phyloP scores from a whole-genome alignment of 1,139 yeast genomes.

The Yamadazyma sp. region DNA sequence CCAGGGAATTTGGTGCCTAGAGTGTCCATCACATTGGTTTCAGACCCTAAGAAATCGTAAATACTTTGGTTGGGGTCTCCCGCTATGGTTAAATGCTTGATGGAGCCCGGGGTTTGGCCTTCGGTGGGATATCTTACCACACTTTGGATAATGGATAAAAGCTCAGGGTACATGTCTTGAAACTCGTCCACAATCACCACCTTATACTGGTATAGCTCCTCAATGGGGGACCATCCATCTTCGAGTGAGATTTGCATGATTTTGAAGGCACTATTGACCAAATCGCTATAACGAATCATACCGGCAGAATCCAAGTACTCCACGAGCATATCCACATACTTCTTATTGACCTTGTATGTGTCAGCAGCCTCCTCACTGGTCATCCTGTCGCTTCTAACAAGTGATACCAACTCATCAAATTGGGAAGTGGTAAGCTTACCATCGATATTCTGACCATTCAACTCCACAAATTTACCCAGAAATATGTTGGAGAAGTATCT shows the following conservation, averaged over 20 bases:
- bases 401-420: slow-evolving; percentile 33
- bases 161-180: slow-evolving; percentile 65
- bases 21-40: slow-evolving; percentile 29
- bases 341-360: slow-evolving; percentile 22
- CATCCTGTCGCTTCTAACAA: slow-evolving; percentile 31
- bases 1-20: slow-evolving; percentile 27
- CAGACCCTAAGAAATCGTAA: slow-evolving; percentile 63
- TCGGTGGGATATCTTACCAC: slow-evolving; percentile 34
- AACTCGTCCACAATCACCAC: slow-evolving; percentile 69
- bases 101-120: slow-evolving; percentile 12
- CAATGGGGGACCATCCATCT: slow-evolving; percentile 15
- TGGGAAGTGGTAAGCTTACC: slow-evolving; percentile 27
- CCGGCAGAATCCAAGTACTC: slow-evolving; percentile 30
- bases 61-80: slow-evolving; percentile 78
- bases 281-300: slow-evolving; percentile 37
- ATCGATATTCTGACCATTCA: slow-evolving; percentile 23
- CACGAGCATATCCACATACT: slow-evolving; percentile 21
- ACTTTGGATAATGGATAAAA: slow-evolving; percentile 44
- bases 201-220: slow-evolving; percentile 26
- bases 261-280: slow-evolving; percentile 30
- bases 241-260: slow-evolving; percentile 20
- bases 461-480: slow-evolving; percentile 24
- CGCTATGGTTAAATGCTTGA: slow-evolving; percentile 60
- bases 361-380: slow-evolving; percentile 25
- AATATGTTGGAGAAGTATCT: slow-evolving; percentile 36